phyloP scores from a whole-genome alignment of 2,329 filamentous ascomycete genomes.

The Colletotrichum scovillei region DNA sequence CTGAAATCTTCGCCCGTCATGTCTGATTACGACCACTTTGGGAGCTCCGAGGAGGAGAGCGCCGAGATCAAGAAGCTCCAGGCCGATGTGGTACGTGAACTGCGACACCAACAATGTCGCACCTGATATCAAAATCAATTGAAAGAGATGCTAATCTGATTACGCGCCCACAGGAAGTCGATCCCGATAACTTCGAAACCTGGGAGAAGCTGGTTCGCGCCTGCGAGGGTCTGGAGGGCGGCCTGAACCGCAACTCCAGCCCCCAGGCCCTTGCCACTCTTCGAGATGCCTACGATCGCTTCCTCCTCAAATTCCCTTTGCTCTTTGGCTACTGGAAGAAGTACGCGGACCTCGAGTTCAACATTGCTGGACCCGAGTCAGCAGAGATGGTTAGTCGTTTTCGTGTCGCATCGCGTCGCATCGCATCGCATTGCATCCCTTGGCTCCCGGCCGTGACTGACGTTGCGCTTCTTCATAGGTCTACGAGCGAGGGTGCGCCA shows the following conservation, averaged over 20 bases:
- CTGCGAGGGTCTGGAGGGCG: constrained; percentile 88
- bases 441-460: constrained; percentile 2
- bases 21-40: constrained; percentile 78
- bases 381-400: constrained; percentile 85
- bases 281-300: constrained; percentile 89
- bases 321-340: constrained; percentile 99
- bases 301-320: constrained; percentile 93
- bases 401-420: constrained; percentile 2
- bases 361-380: constrained; percentile 94
- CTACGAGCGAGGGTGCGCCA: constrained; percentile 94
- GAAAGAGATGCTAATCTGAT: background rate
- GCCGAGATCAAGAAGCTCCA: constrained; percentile 84
- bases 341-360: constrained; percentile 97
- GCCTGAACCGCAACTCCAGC: constrained; percentile 95
- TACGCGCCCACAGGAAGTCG: constrained; percentile 60
- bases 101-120: constrained; percentile 11
- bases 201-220: constrained; percentile 94
- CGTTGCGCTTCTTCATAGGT: constrained; percentile 65
- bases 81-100: constrained; percentile 77
- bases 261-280: constrained; percentile 90
- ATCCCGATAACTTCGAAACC: constrained; percentile 90
- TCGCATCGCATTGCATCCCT: constrained; percentile 21
- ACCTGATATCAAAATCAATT: constrained; percentile 1
- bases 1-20: constrained; percentile 53
- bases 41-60: constrained; percentile 83